Conservation (phyloP, 78 protist genomes). For the Bigelowiella natans region DNA sequence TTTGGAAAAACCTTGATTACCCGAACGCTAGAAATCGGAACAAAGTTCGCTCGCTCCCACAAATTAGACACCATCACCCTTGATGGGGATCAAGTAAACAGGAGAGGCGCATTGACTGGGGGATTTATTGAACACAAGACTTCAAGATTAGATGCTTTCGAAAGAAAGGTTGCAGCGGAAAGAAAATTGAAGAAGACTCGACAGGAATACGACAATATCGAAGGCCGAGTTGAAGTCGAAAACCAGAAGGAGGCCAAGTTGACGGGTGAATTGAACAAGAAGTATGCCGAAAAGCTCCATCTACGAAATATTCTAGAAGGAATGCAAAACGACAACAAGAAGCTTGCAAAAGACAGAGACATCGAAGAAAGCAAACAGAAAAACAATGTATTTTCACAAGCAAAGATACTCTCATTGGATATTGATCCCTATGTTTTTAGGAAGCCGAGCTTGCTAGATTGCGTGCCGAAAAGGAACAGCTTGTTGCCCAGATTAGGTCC, state of each 20-base stretch:
- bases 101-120: slow-evolving; percentile 83
- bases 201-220: background rate
- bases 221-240: background rate
- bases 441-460: background rate
- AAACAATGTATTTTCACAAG: background rate
- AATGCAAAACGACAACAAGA: background rate
- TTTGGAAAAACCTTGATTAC: slow-evolving; percentile 66
- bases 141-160: background rate
- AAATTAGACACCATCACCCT: slow-evolving; percentile 69
- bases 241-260: background rate
- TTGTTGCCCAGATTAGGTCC: background rate
- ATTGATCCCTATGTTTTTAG: too few species aligned
- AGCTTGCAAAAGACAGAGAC: background rate
- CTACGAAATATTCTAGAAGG: background rate
- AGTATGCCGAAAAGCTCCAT: background rate
- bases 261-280: background rate
- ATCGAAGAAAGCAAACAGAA: background rate
- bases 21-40: slow-evolving; percentile 52
- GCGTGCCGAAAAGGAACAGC: background rate
- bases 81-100: slow-evolving; percentile 71
- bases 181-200: background rate
- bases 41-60: slow-evolving; percentile 6
- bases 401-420: too few species aligned
- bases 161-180: background rate
- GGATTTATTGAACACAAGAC: slow-evolving; percentile 65